Conservation (phyloP, 345 rosid genomes). For the Barbarea vulgaris region DNA sequence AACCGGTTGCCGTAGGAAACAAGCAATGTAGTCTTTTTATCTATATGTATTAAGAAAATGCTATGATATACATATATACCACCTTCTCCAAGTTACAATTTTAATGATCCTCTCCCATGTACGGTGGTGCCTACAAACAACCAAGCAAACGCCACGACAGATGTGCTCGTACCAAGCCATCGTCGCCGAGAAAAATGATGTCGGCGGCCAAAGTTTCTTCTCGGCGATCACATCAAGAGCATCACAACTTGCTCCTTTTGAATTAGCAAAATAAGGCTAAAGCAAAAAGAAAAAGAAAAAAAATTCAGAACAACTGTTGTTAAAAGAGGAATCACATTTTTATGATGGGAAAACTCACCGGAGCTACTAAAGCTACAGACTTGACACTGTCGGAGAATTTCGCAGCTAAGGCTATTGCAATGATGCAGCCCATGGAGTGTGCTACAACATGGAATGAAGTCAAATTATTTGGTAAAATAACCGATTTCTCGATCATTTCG, state of each 20-base stretch:
- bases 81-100: slow-evolving; percentile 59
- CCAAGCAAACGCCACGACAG: slow-evolving; percentile 63
- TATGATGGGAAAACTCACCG: slow-evolving; percentile 44
- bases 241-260: slow-evolving; percentile 47
- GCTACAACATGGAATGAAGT: slow-evolving; percentile 72
- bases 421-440: slow-evolving; percentile 82
- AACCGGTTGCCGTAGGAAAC: background rate
- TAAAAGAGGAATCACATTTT: background rate
- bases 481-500: slow-evolving; percentile 63
- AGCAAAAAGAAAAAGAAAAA: background rate
- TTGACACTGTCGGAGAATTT: slow-evolving; percentile 51
- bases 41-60: no score
- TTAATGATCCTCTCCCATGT: slow-evolving; percentile 68
- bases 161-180: slow-evolving; percentile 90
- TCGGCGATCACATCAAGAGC: slow-evolving; percentile 59
- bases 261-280: slow-evolving; percentile 59
- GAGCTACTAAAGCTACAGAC: slow-evolving; percentile 67
- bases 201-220: slow-evolving; percentile 79
- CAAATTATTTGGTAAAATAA: slow-evolving; percentile 49
- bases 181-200: slow-evolving; percentile 55
- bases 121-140: slow-evolving; percentile 64
- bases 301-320: background rate
- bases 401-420: slow-evolving; percentile 66
- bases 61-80: no score
- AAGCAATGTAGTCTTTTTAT: background rate